phyloP scores from a whole-genome alignment of 441 rosid genomes.

The Corymbia calophylla region DNA sequence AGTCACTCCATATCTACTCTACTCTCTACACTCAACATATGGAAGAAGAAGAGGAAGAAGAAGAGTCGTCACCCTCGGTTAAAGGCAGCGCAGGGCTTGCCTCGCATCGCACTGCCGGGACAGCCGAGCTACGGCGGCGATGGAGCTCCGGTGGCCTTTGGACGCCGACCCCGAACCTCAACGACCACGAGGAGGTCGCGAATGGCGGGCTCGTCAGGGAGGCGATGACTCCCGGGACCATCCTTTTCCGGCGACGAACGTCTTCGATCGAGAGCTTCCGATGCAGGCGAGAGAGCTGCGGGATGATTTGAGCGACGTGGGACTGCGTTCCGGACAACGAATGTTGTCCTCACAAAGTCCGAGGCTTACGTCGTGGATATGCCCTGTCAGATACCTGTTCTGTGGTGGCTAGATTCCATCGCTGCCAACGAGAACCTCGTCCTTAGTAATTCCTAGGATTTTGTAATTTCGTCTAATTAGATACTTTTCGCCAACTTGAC shows the following conservation, averaged over 20 bases:
- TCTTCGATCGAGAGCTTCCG: background rate
- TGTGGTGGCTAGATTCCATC: background rate
- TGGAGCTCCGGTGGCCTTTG: background rate
- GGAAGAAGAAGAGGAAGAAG: background rate
- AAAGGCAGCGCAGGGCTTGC: background rate
- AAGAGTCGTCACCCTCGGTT: background rate
- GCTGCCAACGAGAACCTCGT: accelerated
- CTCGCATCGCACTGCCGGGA: background rate
- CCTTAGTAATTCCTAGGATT: accelerated
- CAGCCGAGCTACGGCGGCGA: background rate
- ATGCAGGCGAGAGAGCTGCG: accelerated
- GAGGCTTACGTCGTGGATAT: background rate
- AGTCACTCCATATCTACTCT: background rate
- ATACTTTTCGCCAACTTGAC: background rate
- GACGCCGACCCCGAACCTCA: background rate
- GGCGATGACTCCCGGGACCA: background rate
- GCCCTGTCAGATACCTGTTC: background rate
- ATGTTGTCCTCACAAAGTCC: background rate
- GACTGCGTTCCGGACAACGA: background rate
- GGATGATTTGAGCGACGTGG: background rate
- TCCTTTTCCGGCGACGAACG: background rate
- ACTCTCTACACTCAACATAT: background rate
- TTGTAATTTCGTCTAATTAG: background rate
- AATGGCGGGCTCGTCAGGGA: background rate
- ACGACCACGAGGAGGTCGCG: background rate